phyloP scores from a whole-genome alignment of 306 rosid species.

The Boehmeria nivea region DNA sequence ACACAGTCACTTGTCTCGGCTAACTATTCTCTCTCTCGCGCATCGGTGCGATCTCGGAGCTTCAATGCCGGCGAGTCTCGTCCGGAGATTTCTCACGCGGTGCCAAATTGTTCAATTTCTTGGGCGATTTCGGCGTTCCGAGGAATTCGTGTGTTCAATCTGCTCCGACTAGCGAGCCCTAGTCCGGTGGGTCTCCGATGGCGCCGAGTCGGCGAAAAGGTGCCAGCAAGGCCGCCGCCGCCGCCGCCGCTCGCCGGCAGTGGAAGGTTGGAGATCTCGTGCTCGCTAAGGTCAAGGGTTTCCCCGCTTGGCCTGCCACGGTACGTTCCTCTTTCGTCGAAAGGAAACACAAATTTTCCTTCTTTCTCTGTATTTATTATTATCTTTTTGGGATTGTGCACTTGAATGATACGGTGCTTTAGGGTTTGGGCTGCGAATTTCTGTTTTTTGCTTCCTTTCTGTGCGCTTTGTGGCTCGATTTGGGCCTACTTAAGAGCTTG shows the following conservation, averaged over 20 bases:
- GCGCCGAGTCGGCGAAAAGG: slow-evolving; percentile 85
- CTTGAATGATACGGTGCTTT: slow-evolving; percentile 7
- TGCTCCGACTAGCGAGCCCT: slow-evolving; percentile 29
- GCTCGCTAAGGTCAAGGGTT: slow-evolving; percentile 90
- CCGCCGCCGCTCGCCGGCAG: slow-evolving; percentile 79
- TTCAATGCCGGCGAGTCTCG: slow-evolving; percentile 66
- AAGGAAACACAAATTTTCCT: neutral
- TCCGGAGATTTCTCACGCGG: slow-evolving; percentile 20
- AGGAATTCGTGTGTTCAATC: slow-evolving; percentile 23
- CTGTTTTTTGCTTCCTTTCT: slow-evolving; percentile 7
- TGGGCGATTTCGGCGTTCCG: slow-evolving; percentile 37
- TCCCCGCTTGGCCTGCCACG: slow-evolving; percentile 99
- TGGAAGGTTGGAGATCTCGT: slow-evolving; percentile 98
- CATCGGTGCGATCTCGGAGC: slow-evolving; percentile 17
- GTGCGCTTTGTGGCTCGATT: slow-evolving; percentile 15
- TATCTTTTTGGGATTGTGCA: neutral
- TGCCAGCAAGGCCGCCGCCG: slow-evolving; percentile 63
- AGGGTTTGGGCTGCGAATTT: slow-evolving; percentile 31
- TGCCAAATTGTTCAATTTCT: slow-evolving; percentile 36
- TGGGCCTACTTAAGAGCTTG: slow-evolving; percentile 5
- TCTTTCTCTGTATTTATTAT: neutral
- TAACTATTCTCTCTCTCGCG: neutral
- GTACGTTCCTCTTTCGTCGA: slow-evolving; percentile 23
- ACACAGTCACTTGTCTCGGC: neutral
- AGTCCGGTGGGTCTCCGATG: slow-evolving; percentile 47